phyloP scores from a whole-genome alignment of 2,329 filamentous ascomycete species.

The Trichophyton schoenleinii region DNA sequence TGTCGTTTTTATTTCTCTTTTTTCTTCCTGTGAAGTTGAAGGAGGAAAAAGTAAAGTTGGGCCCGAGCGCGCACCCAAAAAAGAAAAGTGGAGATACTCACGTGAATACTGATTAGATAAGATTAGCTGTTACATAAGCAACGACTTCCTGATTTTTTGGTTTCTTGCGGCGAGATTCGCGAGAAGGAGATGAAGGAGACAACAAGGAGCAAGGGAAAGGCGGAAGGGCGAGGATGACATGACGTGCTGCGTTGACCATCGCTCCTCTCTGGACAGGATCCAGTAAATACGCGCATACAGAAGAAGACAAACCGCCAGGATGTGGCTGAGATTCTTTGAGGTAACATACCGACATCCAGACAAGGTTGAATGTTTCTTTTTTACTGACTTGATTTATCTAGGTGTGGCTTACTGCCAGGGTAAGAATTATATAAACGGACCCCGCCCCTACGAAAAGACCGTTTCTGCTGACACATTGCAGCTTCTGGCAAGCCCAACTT shows the following conservation, averaged over 20 bases:
- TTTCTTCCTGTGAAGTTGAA: not conserved
- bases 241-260: not conserved
- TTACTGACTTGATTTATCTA: slow-evolving; percentile 14
- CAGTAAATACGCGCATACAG: not conserved
- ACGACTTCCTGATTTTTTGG: not conserved
- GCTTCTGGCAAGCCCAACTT: slow-evolving; percentile 33
- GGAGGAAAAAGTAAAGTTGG: not conserved
- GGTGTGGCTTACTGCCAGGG: slow-evolving; percentile 28
- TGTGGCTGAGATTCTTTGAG: slow-evolving; percentile 24
- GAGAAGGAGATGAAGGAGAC: not conserved
- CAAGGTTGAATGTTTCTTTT: slow-evolving; percentile 5
- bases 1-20: not conserved
- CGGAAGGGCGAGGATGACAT: not conserved
- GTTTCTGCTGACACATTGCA: slow-evolving; percentile 16
- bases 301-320: not conserved
- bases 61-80: not conserved
- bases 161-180: no score
- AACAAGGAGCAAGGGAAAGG: not conserved
- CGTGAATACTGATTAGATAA: not conserved
- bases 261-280: not conserved
- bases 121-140: not conserved
- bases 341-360: slow-evolving; percentile 17
- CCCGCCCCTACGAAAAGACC: slow-evolving; percentile 24
- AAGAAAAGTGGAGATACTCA: not conserved
- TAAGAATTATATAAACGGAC: slow-evolving; percentile 22